phyloP scores from a whole-genome alignment of 1,284 basidiomycete species.

The Trametes versicolor region DNA sequence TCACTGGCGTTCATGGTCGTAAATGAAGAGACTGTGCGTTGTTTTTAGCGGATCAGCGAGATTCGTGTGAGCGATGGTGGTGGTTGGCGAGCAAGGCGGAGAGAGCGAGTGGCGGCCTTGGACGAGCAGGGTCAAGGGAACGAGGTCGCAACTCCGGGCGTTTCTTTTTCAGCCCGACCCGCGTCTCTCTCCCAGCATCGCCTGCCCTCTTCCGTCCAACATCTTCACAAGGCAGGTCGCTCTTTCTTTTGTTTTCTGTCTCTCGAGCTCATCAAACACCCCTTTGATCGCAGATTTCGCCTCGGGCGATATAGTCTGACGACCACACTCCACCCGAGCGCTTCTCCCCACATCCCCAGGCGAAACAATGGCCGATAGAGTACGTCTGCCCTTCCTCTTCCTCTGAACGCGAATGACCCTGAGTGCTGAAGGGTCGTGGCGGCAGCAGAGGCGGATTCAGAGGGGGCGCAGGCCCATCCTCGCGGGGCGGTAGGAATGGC shows the following conservation, averaged over 20 bases:
- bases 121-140: constrained; percentile 33
- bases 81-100: constrained; percentile 24
- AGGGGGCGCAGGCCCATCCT: constrained; percentile 31
- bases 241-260: constrained; percentile 17
- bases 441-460: constrained; percentile 38
- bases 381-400: constrained; percentile 36
- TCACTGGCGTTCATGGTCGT: constrained; percentile 88
- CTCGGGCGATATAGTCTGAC: not conserved
- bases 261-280: constrained; percentile 8
- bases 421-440: constrained; percentile 43
- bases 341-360: not conserved
- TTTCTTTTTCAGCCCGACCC: constrained; percentile 23
- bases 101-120: constrained; percentile 31
- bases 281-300: not conserved
- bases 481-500: constrained; percentile 38
- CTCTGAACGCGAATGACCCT: constrained; percentile 31
- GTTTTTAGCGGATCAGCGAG: constrained; percentile 23
- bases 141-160: constrained; percentile 23
- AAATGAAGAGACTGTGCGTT: constrained; percentile 22
- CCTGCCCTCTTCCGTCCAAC: constrained; percentile 5
- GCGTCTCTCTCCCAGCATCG: constrained; percentile 13
- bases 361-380: constrained; percentile 49
- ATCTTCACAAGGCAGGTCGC: not conserved
- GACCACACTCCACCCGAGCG: constrained; percentile 2
- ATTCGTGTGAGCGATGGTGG: constrained; percentile 31